Base-by-base conservation (phyloP, 257 asterid species). In the Anisodus acutangulus region DNA sequence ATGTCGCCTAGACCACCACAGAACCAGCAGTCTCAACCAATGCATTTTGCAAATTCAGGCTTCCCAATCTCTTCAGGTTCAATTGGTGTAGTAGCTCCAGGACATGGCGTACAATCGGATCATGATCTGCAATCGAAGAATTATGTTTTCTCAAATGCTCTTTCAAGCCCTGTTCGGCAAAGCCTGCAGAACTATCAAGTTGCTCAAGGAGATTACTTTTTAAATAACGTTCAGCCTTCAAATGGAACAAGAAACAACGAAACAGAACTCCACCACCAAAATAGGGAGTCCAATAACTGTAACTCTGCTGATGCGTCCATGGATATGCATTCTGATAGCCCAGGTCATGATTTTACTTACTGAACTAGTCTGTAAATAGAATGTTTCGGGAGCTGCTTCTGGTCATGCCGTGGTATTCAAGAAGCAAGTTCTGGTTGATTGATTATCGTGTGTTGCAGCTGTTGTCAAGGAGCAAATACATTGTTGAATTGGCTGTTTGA, bases 301-400 rank as follows among this genome's bases (percentile, higher is more conserved):
- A 88, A 78, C 86, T 86, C 86, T 62, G 85, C 81, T 9, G 92
- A 90, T 82, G 84, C 88, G 37, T 79, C 83, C 84, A 90, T 90
- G 92, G 91, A 90, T 79, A 90, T 90, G 91, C 92, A 88, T 85
- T 87, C 90, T 35, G 91, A 90, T 84, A 88, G 86, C 81, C 85
- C 88, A 11, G 85, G 71, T 68, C 89, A 79, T 70, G 85, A 83
- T 74, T 85, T 85, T 83, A 62, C 83, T 39, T 88, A 78, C 69
- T 88, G 74, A 85, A 81, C 67, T 60, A 39, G 62, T 70, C 66
- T 60, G 83, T 37, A 79, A 55, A 49, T 63, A 68, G 19, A 53
- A 82, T 82, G 83, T 82, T 74, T 71, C 68, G 39, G 71, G 60
- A 84, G 86, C 57, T 37, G 79, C 86, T 68, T 57, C 45, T 37